phyloP scores from a whole-genome alignment of 164 flowering plant species.

The grape (Vitis vinifera) region ASM3070453v1 NC_081820.1:8344501-8345000 shows the following conservation, averaged over 20 bases:
- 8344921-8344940: conserved; percentile 93
- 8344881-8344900: conserved; percentile 76
- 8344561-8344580: neutral
- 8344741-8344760: too few relatives aligned
- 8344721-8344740: too few relatives aligned
- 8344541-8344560: neutral
- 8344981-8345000: conserved; percentile 15
- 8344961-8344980: conserved; percentile 92
- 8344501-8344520: neutral
- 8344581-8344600: neutral
- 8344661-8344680: too few relatives aligned
- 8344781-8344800: too few relatives aligned
- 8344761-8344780: too few relatives aligned
- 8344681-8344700: too few relatives aligned
- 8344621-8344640: neutral
- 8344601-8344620: neutral
- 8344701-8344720: too few relatives aligned
- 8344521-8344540: neutral
- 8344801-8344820: neutral
- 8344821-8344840: neutral
- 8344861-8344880: conserved; percentile 4
- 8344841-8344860: neutral
- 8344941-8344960: conserved; percentile 82
- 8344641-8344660: too few relatives aligned
- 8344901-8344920: conserved; percentile 96